Conservation (phyloP, 257 asterid genomes). For the Nicotiana tabacum region DNA sequence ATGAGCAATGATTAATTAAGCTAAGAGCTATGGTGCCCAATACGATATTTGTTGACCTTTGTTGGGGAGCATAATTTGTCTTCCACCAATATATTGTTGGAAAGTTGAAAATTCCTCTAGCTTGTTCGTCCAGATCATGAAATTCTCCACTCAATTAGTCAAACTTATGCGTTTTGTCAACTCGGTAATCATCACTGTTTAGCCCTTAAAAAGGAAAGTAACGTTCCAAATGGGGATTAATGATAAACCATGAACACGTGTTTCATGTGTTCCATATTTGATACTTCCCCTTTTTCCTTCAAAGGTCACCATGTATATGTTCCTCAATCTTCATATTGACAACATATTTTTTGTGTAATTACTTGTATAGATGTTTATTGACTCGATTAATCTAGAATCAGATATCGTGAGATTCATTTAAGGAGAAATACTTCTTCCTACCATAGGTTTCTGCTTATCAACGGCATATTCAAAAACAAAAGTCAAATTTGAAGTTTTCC, state of each 20-base stretch:
- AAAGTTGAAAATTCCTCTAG: background rate
- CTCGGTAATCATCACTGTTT: background rate
- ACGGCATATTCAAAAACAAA: background rate
- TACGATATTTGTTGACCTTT: background rate
- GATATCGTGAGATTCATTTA: no score
- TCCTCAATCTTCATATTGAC: no score
- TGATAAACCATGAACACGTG: background rate
- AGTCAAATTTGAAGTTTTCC: background rate
- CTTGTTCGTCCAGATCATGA: background rate
- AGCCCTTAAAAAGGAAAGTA: background rate
- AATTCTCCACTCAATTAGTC: conserved; percentile 5
- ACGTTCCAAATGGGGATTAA: background rate
- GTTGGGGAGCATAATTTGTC: background rate
- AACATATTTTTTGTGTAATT: no score
- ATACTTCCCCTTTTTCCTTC: background rate
- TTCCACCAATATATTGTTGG: background rate
- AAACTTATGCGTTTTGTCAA: background rate
- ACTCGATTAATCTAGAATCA: no score
- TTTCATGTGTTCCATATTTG: background rate
- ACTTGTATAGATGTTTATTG: no score
- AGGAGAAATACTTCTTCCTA: no score
- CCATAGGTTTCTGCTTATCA: no score
- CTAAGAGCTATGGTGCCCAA: background rate
- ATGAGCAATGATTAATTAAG: background rate
- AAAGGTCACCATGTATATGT: no score